Evolutionary conservation across 352 stramenopile species (phyloP).

Genomic region (Plasmopara halstedii): DNA sequence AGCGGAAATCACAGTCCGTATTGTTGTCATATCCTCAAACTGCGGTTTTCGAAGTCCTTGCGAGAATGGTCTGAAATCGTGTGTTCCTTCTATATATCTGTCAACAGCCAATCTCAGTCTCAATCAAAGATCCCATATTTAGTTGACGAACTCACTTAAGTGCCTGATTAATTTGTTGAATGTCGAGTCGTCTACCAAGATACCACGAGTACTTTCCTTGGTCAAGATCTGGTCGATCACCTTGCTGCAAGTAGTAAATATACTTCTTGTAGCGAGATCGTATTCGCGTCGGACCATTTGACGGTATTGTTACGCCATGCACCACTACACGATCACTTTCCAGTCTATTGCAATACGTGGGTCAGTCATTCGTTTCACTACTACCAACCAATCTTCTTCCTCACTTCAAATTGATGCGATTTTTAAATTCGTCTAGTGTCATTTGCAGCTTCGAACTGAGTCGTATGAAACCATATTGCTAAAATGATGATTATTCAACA

Average conservation of each 20-base stretch:
- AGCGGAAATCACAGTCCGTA: constrained; percentile 59
- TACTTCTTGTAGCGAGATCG: constrained; percentile 85
- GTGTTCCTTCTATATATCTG: constrained; percentile 54
- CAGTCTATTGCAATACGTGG: constrained; percentile 16
- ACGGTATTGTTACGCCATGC: constrained; percentile 29
- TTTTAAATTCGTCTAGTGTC: constrained; percentile 33
- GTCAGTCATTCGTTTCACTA: background rate
- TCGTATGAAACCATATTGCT: constrained; percentile 84
- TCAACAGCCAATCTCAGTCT: constrained; percentile 1
- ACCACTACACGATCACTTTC: constrained; percentile 36
- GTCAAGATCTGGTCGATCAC: constrained; percentile 54
- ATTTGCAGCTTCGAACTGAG: constrained; percentile 33
- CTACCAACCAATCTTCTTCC: background rate
- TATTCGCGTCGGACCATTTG: constrained; percentile 43
- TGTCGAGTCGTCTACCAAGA: constrained; percentile 55
- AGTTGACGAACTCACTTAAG: constrained; percentile 35
- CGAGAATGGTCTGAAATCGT: constrained; percentile 80
- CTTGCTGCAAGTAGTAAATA: constrained; percentile 86
- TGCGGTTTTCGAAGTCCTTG: constrained; percentile 57
- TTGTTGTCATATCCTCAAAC: constrained; percentile 51
- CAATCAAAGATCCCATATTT: background rate
- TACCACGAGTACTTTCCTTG: constrained; percentile 79
- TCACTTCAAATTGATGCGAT: constrained; percentile 50
- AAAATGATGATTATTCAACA: background rate
- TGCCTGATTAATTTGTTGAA: constrained; percentile 52